Evolutionary conservation across 225 moss, liverwort and hornwort species (phyloP), one percentile per base, ranked within the genome.

Genomic region (Straminergon stramineum): DNA sequence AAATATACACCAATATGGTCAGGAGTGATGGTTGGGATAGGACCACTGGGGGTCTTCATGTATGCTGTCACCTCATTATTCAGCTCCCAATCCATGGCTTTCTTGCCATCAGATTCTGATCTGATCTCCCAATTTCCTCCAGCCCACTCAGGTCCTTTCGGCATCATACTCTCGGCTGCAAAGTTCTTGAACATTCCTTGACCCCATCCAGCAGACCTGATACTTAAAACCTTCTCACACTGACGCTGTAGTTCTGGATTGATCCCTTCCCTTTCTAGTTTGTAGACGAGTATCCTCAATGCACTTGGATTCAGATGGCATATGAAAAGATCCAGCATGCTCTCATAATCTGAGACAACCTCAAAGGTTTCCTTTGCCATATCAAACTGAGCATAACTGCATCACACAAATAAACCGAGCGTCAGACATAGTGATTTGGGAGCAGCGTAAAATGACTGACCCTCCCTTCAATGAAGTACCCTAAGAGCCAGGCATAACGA

Each of bases 121-220:
- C 94, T 96, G 88, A 99, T 93, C 94, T 99, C 96, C 99, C 99
- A 99, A 82, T 99, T 99, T 85, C 99, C 99, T 84, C 99, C 99
- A 88, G 96, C 99, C 99, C 99, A 99, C 90, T 99, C 99, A 63
- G 93, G 88, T 90, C 96, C 99, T 93, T 99, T 99, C 26, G 99
- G 99, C 84, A 96, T 97, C 99, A 99, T 99, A 78, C 97, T 99
- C 90, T 99, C 99, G 78, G 99, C 99, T 79, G 95, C 94, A 51
- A 99, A 95, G 87, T 97, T 99, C 74, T 96, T 95, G 87, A 96
- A 99, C 80, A 96, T 93, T 85, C 97, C 97, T 91, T 97, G 98
- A 70, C 97, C 89, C 97, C 97, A 97, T 78, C 97, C 97, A 64
- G 94, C 96, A 68, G 99, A 97, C 87, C 97, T 92, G 78, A 99